These are phyloP conservation scores for Globisporangium yorkense DNA, from an alignment of 352 stramenopile genomes.

Conservation along the genomic window DNA sequence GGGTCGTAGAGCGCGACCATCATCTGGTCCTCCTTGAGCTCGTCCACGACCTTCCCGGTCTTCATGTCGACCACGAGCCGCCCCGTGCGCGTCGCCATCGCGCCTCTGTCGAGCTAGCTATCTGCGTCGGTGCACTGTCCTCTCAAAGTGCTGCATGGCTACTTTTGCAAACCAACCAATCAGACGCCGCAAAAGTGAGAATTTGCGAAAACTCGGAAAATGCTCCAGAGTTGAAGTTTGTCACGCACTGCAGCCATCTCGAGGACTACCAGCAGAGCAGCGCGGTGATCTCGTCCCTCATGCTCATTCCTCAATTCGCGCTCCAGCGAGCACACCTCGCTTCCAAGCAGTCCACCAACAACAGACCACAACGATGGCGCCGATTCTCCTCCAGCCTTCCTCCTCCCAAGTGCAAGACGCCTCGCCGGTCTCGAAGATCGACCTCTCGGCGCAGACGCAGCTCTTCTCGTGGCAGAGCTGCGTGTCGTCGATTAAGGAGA, in stretches of 20 bases:
- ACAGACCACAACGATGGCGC: neutral
- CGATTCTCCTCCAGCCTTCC: neutral
- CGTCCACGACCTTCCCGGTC: conserved; percentile 58
- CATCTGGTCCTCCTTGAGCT: conserved; percentile 68
- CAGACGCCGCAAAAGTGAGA: neutral
- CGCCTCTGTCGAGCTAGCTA: neutral
- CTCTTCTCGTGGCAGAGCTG: neutral
- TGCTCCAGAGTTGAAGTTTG: neutral
- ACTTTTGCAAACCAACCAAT: neutral
- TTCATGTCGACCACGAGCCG: conserved; percentile 40
- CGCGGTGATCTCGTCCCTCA: neutral
- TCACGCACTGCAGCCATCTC: neutral
- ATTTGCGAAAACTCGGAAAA: neutral
- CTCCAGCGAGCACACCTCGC: neutral
- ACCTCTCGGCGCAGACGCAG: neutral
- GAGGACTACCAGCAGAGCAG: neutral
- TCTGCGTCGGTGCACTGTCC: neutral
- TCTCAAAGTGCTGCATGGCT: neutral
- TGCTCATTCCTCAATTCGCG: neutral
- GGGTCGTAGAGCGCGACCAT: conserved; percentile 49
- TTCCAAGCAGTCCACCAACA: neutral
- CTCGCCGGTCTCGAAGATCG: neutral
- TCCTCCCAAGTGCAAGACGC: neutral
- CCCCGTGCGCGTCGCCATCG: conserved; percentile 57
- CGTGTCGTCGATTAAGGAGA: neutral